Evolutionary conservation across 2,329 filamentous ascomycete genomes (phyloP), one percentile per base, ranked within the genome.

Genomic region (Coniochaeta sp.): DNA sequence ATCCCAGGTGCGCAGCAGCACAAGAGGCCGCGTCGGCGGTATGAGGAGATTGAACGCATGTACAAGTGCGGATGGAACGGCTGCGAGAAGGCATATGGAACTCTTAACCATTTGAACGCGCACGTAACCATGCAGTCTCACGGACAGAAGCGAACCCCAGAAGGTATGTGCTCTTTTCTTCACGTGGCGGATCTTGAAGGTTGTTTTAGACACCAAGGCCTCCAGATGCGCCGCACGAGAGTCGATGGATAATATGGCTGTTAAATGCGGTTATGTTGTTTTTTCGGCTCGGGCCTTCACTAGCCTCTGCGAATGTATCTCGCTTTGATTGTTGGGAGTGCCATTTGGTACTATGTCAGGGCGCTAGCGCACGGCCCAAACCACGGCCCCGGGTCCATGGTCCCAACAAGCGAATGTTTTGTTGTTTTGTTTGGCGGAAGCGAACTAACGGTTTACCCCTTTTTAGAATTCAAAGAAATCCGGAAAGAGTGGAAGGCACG

Each of bases 71-170:
- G 92, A 24, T 97, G 91, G 89, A 92, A 96, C 58, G 91, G 91
- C 8, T 99, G 94, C 65, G 94, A 99, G 71, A 99, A 99, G 73
- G 94, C 94, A 3, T 99, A 99, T 61, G 94, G 94, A 54, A 99
- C 94, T 47, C 73, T 99, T 56, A 99, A 99, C 69, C 94, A 99
- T 67, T 70, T 99, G 60, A 99, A 99, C 65, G 94, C 94, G 33
- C 94, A 99, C 65, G 94, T 99, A 48, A 97, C 94, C 13, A 97
- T 97, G 94, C 94, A 99, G 69, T 94, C 89, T 55, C 94, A 99
- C 63, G 94, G 94, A 10, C 78, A 83, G 59, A 99, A 99, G 74
- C 83, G 94, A 58, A 96, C 92, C 53, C 94, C 94, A 38, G 94
- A 99, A 87, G 92, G 94, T 96, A 85, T 70, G 87, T 47, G 26